Evolutionary conservation across 1,284 basidiomycete genomes (phyloP), one percentile per base, ranked within the genome.

Genomic region (Cryptococcus maquisensis): DNA sequence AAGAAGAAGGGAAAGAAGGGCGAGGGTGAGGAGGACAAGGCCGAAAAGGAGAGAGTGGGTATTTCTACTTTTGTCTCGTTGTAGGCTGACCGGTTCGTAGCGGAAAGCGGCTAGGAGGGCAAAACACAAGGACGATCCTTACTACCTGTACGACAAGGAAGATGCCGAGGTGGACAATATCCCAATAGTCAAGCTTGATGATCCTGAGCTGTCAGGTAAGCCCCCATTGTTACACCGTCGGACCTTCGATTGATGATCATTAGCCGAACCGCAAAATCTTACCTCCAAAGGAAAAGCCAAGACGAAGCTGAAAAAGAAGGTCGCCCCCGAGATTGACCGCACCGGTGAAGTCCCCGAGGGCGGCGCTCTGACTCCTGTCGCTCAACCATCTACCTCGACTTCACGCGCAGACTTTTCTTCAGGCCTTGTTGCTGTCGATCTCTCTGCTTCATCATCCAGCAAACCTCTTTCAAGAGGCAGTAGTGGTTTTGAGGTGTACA

Each of bases 341-440:
- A 81, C 84, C 0, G 91, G 91, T 2, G 90, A 92, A 73, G 88
- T 93, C 86, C 92, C 90, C 2, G 81, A 82, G 41, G 81, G 83
- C 32, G 80, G 79, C n/a, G 61, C 73, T 6, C 35, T 68, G 2
- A 62, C 73, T 21, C 57, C 55, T 28, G 47, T 56, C 44, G 57
- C 61, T 49, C 57, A 51, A 45, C 61, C 58, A 51, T 38, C 64
- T 60, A 49, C 64, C 28, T 53, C 40, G 37, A 24, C 40, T 38
- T 37, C 39, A 42, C 52, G 40, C 66, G 53, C 50, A 12, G 36
- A 46, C 21, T 49, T 36, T 10, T 39, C 35, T n/a, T 61, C 67
- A 4, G 74, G 56, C 69, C 77, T 79, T 18, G 74, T 77, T 36
- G 63, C 59, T 20, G 55, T 68, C 20, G 60, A 65, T 52, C 40